phyloP scores from a whole-genome alignment of 2,329 filamentous ascomycete species.

The Nakataea oryzae region DNA sequence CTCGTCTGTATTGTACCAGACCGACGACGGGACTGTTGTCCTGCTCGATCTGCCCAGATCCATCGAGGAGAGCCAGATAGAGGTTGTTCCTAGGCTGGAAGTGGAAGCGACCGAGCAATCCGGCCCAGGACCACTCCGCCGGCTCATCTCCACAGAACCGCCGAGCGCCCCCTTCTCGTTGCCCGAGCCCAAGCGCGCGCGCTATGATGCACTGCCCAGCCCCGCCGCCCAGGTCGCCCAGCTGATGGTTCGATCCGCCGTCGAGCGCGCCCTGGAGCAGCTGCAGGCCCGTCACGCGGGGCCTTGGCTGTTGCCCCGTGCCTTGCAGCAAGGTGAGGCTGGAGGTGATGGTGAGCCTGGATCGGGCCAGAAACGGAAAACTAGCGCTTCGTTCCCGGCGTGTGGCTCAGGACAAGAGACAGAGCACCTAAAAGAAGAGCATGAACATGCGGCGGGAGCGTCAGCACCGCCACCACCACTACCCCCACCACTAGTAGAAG shows the following conservation, averaged over 20 bases:
- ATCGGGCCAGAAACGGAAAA: neutral
- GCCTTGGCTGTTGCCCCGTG: slow-evolving; percentile 35
- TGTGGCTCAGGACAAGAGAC: neutral
- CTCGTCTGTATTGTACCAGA: slow-evolving; percentile 35
- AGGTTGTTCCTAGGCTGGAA: too few species aligned
- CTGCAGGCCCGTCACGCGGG: slow-evolving; percentile 23
- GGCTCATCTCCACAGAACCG: slow-evolving; percentile 34
- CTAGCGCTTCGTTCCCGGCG: neutral
- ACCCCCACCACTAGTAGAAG: neutral
- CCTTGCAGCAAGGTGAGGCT: slow-evolving; percentile 3
- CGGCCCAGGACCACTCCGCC: neutral
- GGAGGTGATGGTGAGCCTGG: neutral
- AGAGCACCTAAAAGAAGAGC: slow-evolving; percentile 7
- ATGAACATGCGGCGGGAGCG: neutral
- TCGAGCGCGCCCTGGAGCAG: slow-evolving; percentile 30
- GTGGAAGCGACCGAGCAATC: too few species aligned
- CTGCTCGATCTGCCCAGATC: slow-evolving; percentile 62
- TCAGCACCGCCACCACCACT: neutral
- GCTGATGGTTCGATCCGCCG: slow-evolving; percentile 38
- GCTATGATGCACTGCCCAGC: slow-evolving; percentile 12
- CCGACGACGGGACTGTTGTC: slow-evolving; percentile 34
- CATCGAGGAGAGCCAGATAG: slow-evolving; percentile 52
- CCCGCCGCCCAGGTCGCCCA: slow-evolving; percentile 38
- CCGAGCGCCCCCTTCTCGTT: slow-evolving; percentile 35
- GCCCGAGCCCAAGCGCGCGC: slow-evolving; percentile 34